Evolutionary conservation across 768 basidiomycete genomes (phyloP).

Genomic region (Amanita jacksonii): DNA sequence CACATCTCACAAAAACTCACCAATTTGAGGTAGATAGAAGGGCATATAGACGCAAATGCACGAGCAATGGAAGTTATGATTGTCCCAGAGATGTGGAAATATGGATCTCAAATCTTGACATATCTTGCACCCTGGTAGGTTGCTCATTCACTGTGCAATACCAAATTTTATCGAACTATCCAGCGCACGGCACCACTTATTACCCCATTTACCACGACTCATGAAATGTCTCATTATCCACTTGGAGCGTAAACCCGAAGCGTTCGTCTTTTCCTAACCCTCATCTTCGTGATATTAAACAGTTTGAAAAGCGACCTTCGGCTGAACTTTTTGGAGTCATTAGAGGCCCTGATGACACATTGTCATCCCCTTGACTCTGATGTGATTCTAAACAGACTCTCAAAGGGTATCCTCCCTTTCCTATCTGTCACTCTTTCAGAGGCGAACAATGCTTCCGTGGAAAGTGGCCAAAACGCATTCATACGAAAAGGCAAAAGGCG

Average conservation of each 20-base stretch:
- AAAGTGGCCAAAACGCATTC: constrained; percentile 17
- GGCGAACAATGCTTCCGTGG: constrained; percentile 22
- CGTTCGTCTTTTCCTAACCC: constrained; percentile 28
- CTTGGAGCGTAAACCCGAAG: constrained; percentile 43
- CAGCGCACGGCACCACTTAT: constrained; percentile 47
- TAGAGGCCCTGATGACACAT: constrained; percentile 31
- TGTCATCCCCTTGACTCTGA: constrained; percentile 39
- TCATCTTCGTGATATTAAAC: background rate
- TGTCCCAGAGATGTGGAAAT: constrained; percentile 41
- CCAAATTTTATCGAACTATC: background rate
- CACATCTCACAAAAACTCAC: background rate
- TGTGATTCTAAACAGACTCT: constrained; percentile 41
- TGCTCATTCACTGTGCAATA: constrained; percentile 9
- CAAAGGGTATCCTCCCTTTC: constrained; percentile 40
- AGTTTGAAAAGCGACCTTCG: constrained; percentile 25
- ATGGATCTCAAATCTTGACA: constrained; percentile 42
- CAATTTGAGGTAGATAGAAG: constrained; percentile 29
- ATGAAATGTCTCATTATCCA: constrained; percentile 44
- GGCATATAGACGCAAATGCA: constrained; percentile 38
- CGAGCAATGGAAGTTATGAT: constrained; percentile 46
- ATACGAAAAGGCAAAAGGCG: constrained; percentile 59
- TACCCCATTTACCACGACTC: constrained; percentile 47
- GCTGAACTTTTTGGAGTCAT: constrained; percentile 34
- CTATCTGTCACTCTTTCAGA: constrained; percentile 39
- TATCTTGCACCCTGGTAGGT: constrained; percentile 39